Evolutionary conservation across 2,329 filamentous ascomycete genomes (phyloP).

Genomic region (Alternaria sp.): DNA sequence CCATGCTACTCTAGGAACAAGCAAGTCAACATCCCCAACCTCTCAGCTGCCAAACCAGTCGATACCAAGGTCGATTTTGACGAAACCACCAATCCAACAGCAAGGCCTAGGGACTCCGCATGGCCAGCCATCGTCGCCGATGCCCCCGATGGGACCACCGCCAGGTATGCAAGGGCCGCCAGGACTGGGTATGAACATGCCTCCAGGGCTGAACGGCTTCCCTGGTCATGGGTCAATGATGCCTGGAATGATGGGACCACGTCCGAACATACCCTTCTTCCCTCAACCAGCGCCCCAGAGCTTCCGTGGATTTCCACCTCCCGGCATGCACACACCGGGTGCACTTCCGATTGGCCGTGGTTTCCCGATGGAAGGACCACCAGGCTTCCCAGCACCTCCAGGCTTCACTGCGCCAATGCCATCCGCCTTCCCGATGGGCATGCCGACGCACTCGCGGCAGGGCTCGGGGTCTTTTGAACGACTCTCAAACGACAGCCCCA

Average conservation of each 20-base stretch:
- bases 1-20: conserved; percentile 55
- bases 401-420: conserved; percentile 46
- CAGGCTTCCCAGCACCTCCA: conserved; percentile 49
- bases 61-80: conserved; percentile 67
- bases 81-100: conserved; percentile 62
- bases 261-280: conserved; percentile 63
- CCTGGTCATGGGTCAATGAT: conserved; percentile 63
- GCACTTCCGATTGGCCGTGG: conserved; percentile 63
- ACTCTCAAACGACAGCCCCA: conserved; percentile 60
- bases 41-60: conserved; percentile 71
- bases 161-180: conserved; percentile 65
- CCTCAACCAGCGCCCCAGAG: conserved; percentile 58
- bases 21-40: conserved; percentile 65
- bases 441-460: conserved; percentile 74
- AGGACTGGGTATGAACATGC: conserved; percentile 55
- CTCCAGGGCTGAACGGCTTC: conserved; percentile 56
- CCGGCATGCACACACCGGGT: conserved; percentile 64
- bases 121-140: conserved; percentile 65
- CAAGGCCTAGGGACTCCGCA: conserved; percentile 56
- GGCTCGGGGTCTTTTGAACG: conserved; percentile 69
- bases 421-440: conserved; percentile 45
- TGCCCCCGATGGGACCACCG: conserved; percentile 67
- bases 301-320: conserved; percentile 63
- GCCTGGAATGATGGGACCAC: conserved; percentile 59
- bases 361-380: conserved; percentile 61